phyloP scores from a whole-genome alignment of 192 early-diverging fungal genomes.

The Funneliformis geosporum region DNA sequence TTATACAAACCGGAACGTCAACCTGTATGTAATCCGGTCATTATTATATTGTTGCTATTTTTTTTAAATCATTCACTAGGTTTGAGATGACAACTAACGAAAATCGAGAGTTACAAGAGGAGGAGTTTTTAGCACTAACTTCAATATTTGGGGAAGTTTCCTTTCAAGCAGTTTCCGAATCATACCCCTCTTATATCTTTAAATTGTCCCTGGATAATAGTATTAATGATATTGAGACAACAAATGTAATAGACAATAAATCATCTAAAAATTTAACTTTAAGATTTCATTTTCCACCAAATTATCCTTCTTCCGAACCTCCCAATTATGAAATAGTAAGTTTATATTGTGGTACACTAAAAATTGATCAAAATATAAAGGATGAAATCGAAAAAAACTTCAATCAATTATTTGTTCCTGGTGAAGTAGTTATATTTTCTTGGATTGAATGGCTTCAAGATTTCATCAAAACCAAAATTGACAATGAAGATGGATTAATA shows the following conservation, averaged over 20 bases:
- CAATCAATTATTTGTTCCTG: constrained; percentile 54
- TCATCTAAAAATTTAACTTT: constrained; percentile 3
- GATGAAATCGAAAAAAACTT: constrained; percentile 52
- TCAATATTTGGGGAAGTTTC: neutral
- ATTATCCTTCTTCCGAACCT: constrained; percentile 48
- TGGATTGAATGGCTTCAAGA: constrained; percentile 63
- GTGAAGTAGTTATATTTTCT: constrained; percentile 67
- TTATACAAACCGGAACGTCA: too few species aligned
- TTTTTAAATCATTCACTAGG: neutral
- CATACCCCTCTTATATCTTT: constrained; percentile 29
- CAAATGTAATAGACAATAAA: neutral
- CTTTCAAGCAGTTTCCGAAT: neutral
- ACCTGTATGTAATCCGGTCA: too few species aligned
- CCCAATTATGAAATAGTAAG: constrained; percentile 56
- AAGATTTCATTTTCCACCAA: constrained; percentile 47
- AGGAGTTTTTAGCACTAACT: neutral
- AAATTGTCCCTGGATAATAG: constrained; percentile 44
- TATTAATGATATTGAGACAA: constrained; percentile 28
- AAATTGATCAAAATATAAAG: constrained; percentile 44
- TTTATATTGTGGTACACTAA: constrained; percentile 53
- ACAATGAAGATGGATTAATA: constrained; percentile 4
- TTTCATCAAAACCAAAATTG: constrained; percentile 45
- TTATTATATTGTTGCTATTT: too few species aligned
- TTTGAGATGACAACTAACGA: neutral
- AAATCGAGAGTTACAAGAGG: neutral